Percentiles rank a stretch among this genome's conserved stretches.
phyloP scores from a whole-genome alignment of 768 basidiomycete species.

The Mycena crocata region DNA sequence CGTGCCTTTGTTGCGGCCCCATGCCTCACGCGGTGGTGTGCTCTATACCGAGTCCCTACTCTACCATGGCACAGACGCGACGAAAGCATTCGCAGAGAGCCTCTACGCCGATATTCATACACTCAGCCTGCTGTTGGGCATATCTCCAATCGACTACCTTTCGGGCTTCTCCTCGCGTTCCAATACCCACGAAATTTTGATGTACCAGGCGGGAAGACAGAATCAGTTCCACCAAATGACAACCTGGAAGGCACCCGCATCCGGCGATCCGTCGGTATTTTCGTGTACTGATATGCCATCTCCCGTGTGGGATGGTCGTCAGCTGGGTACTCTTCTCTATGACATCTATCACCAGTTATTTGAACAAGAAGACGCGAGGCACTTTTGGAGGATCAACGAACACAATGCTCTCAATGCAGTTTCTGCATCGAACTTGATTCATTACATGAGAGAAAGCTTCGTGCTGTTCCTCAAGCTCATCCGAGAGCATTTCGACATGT shows the following conservation, averaged over 20 bases:
- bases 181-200: conserved; percentile 53
- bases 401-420: conserved; percentile 23
- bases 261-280: neutral
- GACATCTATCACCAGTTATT: conserved; percentile 54
- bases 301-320: conserved; percentile 35
- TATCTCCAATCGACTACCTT: conserved; percentile 53
- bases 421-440: conserved; percentile 37
- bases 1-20: conserved; percentile 50
- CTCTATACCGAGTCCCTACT: conserved; percentile 59
- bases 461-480: conserved; percentile 47
- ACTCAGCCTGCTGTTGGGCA: conserved; percentile 54
- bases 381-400: conserved; percentile 30
- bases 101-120: conserved; percentile 54
- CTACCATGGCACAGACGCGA: conserved; percentile 39
- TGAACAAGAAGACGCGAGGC: conserved; percentile 44
- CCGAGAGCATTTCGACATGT: conserved; percentile 38
- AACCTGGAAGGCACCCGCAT: conserved; percentile 28
- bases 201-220: neutral
- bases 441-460: conserved; percentile 54
- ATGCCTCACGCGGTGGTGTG: conserved; percentile 30
- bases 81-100: conserved; percentile 44
- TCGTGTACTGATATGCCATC: conserved; percentile 2
- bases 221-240: conserved; percentile 25
- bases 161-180: conserved; percentile 55
- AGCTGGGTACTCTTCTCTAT: conserved; percentile 51